Percentiles rank a stretch among this genome's conserved stretches.
Evolutionary conservation across 1,284 basidiomycete genomes (phyloP).

Genomic region (Wallemia hederae): DNA sequence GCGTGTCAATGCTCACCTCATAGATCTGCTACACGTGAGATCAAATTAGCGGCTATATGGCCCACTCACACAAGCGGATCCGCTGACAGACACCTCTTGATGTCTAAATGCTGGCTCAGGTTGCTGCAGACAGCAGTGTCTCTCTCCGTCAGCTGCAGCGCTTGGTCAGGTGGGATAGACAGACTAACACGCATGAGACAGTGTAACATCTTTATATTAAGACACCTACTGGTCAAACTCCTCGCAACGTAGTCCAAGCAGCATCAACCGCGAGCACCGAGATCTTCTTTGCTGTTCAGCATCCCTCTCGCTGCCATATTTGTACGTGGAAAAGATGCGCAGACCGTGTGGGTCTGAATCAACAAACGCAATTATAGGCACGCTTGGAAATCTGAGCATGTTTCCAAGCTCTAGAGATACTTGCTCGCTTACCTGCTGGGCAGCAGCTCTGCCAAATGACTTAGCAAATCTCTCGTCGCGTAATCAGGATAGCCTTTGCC

Average conservation of each 20-base stretch:
- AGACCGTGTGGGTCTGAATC: background rate
- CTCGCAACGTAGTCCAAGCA: background rate
- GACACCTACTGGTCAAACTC: background rate
- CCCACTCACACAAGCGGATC: no score
- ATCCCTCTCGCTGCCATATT: background rate
- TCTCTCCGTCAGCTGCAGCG: background rate
- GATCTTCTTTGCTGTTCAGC: background rate
- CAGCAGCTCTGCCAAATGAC: background rate
- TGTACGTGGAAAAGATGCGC: background rate
- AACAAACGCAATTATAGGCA: background rate
- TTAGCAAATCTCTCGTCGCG: background rate
- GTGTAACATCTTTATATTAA: background rate
- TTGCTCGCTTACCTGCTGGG: background rate
- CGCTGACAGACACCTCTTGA: background rate
- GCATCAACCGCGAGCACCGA: background rate
- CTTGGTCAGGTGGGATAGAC: background rate
- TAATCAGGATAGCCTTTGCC: background rate
- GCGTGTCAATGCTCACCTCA: no score
- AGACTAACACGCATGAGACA: background rate
- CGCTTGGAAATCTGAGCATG: background rate
- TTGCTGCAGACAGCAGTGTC: background rate
- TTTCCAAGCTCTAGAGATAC: background rate
- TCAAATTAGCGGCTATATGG: no score
- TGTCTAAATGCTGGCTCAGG: background rate
- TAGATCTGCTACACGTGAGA: no score